phyloP scores from a whole-genome alignment of 331 rosid genomes.

The Arachis monticola region DNA sequence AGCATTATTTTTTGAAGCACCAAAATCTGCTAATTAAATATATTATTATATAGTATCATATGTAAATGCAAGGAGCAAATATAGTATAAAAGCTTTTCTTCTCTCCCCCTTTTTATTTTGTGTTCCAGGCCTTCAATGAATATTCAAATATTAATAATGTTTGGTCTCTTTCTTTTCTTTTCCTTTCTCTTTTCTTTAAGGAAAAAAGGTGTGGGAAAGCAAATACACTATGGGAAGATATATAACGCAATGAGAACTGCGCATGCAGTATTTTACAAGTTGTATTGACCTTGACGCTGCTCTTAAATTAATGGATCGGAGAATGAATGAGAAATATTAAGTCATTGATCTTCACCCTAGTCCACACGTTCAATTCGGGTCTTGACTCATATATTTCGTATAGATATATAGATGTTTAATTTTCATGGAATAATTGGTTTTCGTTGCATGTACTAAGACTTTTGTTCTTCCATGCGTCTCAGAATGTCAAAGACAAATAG shows the following conservation, averaged over 20 bases:
- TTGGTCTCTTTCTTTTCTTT: not conserved
- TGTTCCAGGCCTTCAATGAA: not conserved
- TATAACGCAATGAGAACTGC: constrained; percentile 26
- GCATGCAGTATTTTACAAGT: constrained; percentile 12
- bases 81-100: no score
- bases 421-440: not conserved
- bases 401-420: not conserved
- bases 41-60: not conserved
- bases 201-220: constrained; percentile 27
- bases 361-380: constrained; percentile 25
- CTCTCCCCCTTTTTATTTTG: not conserved
- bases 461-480: constrained; percentile 25
- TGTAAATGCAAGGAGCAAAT: not conserved
- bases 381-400: not conserved
- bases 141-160: not conserved
- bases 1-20: constrained; percentile 15
- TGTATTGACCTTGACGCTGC: constrained; percentile 41
- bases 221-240: not conserved
- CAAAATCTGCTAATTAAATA: not conserved
- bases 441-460: constrained; percentile 32
- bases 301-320: not conserved
- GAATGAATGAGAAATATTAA: constrained; percentile 1
- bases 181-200: not conserved
- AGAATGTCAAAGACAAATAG: constrained; percentile 3
- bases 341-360: constrained; percentile 11